Base-by-base conservation (phyloP, 352 stramenopile genomes). In the Phytophthora pinifolia region DNA sequence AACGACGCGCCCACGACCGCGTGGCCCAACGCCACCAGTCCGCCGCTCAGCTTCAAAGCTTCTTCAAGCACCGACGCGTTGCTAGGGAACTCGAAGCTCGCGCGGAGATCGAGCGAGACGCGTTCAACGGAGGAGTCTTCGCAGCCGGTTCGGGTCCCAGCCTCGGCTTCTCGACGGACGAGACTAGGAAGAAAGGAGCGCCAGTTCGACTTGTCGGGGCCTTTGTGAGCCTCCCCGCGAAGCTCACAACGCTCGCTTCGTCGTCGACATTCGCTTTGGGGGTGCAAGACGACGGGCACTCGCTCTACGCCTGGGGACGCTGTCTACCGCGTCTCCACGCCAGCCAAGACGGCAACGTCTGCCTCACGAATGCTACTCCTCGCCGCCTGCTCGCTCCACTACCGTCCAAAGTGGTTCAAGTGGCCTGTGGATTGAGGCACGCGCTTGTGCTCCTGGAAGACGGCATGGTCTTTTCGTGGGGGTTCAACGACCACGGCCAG, bases 401-500 rank as follows among this genome's bases (percentile, higher is more conserved):
- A 37, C 13, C 53, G 9, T n/a, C 45, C 17, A 34, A 27, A 7
- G 46, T 44, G 13, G 10, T n/a, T 27, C 39, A 41, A 43, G 54
- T 22, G 53, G 85, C 77, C 12, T 89, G 77, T 41, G 82, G 82
- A 0, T 59, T 86, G 15, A 65, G 65, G 30, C 79, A 92, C 43
- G 79, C 76, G 6, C 62, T 89, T 0, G 67, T 72, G 13, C 60
- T 88, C 33, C 83, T 73, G 1, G 22, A 65, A 6, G 64, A 82
- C 13, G 76, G 76, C 1, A 83, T 88, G 56, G 65, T 92, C 2
- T 75, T 83, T 43, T 88, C 79, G 0, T 92, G 82, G 82, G 82
- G 82, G 0, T 89, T 89, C 13, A 88, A 89, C 55, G 79, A 88
- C 48, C 82, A 92, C 56, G 82, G 82, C 4, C 82, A 92, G 39